Evolutionary conservation across 768 basidiomycete genomes (phyloP).

Genomic region (Fibroporia radiculosa): DNA sequence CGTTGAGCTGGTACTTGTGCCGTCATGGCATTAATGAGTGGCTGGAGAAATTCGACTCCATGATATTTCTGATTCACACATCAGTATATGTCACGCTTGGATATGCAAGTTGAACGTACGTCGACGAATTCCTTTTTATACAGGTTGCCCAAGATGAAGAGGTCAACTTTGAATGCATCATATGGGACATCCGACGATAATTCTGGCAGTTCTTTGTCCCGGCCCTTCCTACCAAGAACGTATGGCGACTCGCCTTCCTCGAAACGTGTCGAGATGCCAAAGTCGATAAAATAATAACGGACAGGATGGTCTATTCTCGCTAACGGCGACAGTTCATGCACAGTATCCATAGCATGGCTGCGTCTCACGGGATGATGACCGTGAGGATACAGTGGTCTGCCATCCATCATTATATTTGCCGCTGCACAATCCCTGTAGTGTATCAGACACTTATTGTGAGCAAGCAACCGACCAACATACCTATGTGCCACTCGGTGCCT

Average conservation of each 20-base stretch:
- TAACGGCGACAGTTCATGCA: neutral
- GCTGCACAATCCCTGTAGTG: constrained; percentile 14
- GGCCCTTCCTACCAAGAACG: constrained; percentile 13
- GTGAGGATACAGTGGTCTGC: constrained; percentile 10
- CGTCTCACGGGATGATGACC: constrained; percentile 15
- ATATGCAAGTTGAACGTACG: neutral
- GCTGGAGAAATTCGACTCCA: neutral
- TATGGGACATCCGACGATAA: constrained; percentile 12
- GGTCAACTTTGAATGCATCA: constrained; percentile 20
- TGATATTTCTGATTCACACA: neutral
- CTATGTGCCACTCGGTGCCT: constrained; percentile 11
- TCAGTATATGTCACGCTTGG: neutral
- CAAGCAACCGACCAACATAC: constrained; percentile 1
- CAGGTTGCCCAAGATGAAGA: constrained; percentile 20
- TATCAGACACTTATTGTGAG: too few species aligned
- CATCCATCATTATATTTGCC: constrained; percentile 18
- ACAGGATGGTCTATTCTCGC: constrained; percentile 4
- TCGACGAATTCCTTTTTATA: constrained; percentile 12
- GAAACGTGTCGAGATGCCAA: constrained; percentile 15
- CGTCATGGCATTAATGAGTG: too few species aligned
- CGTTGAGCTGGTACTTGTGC: too few species aligned
- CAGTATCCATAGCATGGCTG: neutral
- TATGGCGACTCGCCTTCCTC: constrained; percentile 5
- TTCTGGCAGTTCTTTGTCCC: constrained; percentile 20
- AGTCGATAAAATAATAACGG: constrained; percentile 14